phyloP scores from a whole-genome alignment of 2,329 filamentous ascomycete species.

The Neurospora sp. region DNA sequence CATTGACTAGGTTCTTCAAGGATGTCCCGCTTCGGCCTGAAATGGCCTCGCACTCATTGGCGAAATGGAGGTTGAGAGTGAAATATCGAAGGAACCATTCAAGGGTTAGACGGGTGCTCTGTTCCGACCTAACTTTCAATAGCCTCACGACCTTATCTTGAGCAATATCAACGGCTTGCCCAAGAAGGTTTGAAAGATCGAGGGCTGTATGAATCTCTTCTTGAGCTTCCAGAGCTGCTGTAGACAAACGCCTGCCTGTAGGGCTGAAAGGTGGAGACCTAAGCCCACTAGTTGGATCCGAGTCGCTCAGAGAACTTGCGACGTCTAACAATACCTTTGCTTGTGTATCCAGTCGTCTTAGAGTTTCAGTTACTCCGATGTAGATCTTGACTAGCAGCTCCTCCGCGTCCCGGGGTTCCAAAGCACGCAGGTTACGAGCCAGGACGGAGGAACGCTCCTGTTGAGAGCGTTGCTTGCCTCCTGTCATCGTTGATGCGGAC shows the following conservation, averaged over 20 bases:
- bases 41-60: constrained; percentile 77
- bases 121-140: constrained; percentile 65
- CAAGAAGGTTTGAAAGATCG: constrained; percentile 67
- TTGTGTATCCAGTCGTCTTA: constrained; percentile 78
- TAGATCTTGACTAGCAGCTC: constrained; percentile 75
- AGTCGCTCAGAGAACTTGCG: constrained; percentile 58
- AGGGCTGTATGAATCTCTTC: constrained; percentile 68
- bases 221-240: constrained; percentile 42
- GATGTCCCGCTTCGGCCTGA: constrained; percentile 67
- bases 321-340: constrained; percentile 93
- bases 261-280: constrained; percentile 46
- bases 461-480: constrained; percentile 58
- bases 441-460: constrained; percentile 86
- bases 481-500: constrained; percentile 67
- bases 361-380: constrained; percentile 73
- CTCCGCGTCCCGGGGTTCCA: constrained; percentile 79
- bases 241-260: constrained; percentile 28
- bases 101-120: constrained; percentile 57
- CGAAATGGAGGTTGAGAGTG: constrained; percentile 70
- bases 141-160: constrained; percentile 69
- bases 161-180: constrained; percentile 70
- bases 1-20: constrained; percentile 70
- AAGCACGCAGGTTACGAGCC: constrained; percentile 73
- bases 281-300: constrained; percentile 19
- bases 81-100: constrained; percentile 72